Percentiles rank a stretch among this genome's conserved stretches.
phyloP scores from a whole-genome alignment of 768 basidiomycete genomes.

The Termitomyces sp. region DNA sequence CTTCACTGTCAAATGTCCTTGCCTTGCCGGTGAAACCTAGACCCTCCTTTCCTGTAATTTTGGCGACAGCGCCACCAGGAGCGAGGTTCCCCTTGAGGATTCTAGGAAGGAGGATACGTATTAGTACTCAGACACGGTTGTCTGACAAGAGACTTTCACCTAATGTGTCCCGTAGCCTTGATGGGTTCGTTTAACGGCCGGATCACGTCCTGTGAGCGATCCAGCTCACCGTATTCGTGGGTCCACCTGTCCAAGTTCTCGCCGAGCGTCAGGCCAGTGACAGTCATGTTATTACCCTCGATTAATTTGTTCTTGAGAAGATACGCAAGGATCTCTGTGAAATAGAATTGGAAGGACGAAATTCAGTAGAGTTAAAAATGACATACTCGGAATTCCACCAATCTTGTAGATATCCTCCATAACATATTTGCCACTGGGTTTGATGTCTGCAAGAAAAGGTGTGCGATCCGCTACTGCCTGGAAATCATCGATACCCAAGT shows the following conservation, averaged over 20 bases:
- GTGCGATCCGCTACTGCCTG: slow-evolving; percentile 87
- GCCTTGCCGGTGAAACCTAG: slow-evolving; percentile 87
- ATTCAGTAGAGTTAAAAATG: not conserved
- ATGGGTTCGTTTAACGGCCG: slow-evolving; percentile 84
- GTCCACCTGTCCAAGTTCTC: slow-evolving; percentile 93
- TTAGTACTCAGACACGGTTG: slow-evolving; percentile 10
- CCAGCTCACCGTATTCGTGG: slow-evolving; percentile 72
- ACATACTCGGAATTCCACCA: slow-evolving; percentile 92
- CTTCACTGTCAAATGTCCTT: slow-evolving; percentile 88
- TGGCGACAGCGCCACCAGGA: slow-evolving; percentile 93
- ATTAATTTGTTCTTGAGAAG: slow-evolving; percentile 84
- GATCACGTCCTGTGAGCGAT: slow-evolving; percentile 77
- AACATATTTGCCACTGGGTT: slow-evolving; percentile 96
- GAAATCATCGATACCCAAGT: slow-evolving; percentile 87
- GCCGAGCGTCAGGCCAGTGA: slow-evolving; percentile 84
- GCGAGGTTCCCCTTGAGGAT: slow-evolving; percentile 91
- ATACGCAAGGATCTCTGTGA: slow-evolving; percentile 76
- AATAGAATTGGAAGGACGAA: not conserved
- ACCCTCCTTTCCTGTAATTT: slow-evolving; percentile 96
- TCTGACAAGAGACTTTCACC: slow-evolving; percentile 41
- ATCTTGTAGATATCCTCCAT: slow-evolving; percentile 97
- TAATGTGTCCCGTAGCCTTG: slow-evolving; percentile 85
- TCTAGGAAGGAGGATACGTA: slow-evolving; percentile 30
- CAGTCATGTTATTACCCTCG: slow-evolving; percentile 86
- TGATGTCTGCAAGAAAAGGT: slow-evolving; percentile 95